Percentiles rank a stretch among this genome's conserved stretches.
These are phyloP conservation scores for Boletus rubroflammeus DNA, from an alignment of 768 basidiomycete species.

Conservation along the genomic window DNA sequence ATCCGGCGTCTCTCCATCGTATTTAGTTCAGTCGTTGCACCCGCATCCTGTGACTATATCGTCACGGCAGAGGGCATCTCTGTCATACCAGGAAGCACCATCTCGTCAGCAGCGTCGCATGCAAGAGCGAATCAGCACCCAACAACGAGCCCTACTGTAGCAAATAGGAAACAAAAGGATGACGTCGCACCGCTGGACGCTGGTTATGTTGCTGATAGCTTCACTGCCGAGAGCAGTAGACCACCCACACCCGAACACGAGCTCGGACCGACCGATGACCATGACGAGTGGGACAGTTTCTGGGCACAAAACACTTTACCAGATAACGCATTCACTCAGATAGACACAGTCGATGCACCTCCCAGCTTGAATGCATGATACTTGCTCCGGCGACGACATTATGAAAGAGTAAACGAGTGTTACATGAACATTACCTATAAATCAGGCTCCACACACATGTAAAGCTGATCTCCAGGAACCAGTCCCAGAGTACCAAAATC, in stretches of 20 bases:
- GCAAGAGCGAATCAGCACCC: background rate
- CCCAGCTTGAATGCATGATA: conserved; percentile 15
- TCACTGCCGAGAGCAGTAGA: conserved; percentile 11
- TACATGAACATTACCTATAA: background rate
- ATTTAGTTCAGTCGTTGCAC: conserved; percentile 62
- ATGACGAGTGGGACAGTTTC: conserved; percentile 49
- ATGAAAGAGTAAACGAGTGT: conserved; percentile 8
- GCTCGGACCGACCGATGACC: conserved; percentile 16
- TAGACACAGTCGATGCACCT: conserved; percentile 6
- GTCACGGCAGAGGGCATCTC: conserved; percentile 60
- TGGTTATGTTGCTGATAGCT: conserved; percentile 31
- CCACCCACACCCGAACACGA: conserved; percentile 25
- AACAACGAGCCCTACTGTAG: conserved; percentile 7
- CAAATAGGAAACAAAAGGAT: conserved; percentile 1
- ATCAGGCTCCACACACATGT: background rate
- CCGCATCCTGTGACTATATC: conserved; percentile 71
- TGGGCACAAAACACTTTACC: conserved; percentile 42
- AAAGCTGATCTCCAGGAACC: conserved; percentile 10
- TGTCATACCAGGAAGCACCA: conserved; percentile 24
- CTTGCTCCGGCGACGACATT: background rate
- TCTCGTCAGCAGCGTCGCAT: conserved; percentile 4
- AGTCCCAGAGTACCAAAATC: conserved; percentile 1
- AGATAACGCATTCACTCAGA: conserved; percentile 34
- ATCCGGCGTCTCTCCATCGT: conserved; percentile 74
- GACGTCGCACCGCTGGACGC: conserved; percentile 37